Base-by-base conservation (phyloP, 176 grass and related monocot genomes). In the Bromus sterilis region DNA sequence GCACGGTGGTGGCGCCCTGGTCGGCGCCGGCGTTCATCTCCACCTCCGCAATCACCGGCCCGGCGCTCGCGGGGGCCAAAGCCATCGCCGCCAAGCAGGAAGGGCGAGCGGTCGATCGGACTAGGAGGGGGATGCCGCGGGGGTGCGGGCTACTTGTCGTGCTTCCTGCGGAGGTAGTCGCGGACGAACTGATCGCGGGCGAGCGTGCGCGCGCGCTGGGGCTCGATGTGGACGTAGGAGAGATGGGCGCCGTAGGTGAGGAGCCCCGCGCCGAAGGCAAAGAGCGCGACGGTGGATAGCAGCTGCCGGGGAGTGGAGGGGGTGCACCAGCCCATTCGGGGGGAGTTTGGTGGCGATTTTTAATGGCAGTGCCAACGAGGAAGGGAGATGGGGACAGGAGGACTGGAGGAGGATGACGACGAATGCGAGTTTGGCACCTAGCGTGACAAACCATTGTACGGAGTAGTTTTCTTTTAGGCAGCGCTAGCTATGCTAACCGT, bases 101-200 rank as follows among this genome's bases (percentile, higher is more conserved):
- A 73, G 26, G 26, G 42, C 42, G 69, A 61, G 26, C 12, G 16
- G 25, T 61, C 13, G 26, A 46, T 28, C 29, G 24, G 43, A 25
- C 69, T 5, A 25, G 55, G n/a, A 2, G 73, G 18, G 24, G 78
- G 61, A 3, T 56, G 76, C 7, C 33, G 33, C 29, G 28, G 23
- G 10, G 24, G 6, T 1, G 79, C 77, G 41, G 35, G 36, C 33
- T 87, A 86, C 78, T 86, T 81, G 81, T 71, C 73, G 80, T 91
- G 86, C 86, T 88, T 83, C 88, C 11, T 89, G 53, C 79, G 86
- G 43, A 85, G 71, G 49, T 92, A 84, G 31, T 97, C 89, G 49
- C 89, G 85, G 67, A 92, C 78, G 70, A 90, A 90, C 55, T 92
- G 78, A 63, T 97, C 94, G 69, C 94, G 91, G 36, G 94, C 89